Base-by-base conservation (phyloP, 768 basidiomycete genomes). In the Tylopilus rubrobrunneus region DNA sequence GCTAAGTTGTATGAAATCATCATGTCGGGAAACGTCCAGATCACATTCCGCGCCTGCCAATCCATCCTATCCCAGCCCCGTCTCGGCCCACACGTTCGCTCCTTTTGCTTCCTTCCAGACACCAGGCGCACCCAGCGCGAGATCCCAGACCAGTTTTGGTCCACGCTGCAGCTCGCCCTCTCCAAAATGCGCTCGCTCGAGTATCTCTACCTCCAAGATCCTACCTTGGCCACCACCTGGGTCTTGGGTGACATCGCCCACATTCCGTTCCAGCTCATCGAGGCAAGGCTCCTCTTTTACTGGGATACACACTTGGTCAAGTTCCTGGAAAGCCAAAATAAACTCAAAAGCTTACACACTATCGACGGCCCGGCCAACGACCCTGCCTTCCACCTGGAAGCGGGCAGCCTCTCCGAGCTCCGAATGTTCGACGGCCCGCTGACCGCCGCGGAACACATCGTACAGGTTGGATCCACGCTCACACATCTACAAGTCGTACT, bases 301-400 rank as follows among this genome's bases (percentile, higher is more conserved):
- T 85, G 82, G 81, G 79, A 82, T 58, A 42, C 55, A 0, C 62
- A 75, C 45, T 50, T 79, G 9, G 73, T 76, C 49, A 67, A 69
- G 15, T 86, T 85, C 65, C 68, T 85, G 28, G 68, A 76, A 51
- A 65, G 63, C 47, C 82, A 84, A 62, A 64, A 62, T 12, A 67
- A 73, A 29, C 69, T 85, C 36, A 71, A 63, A 48, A 57, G 52
- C 10, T 67, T 84, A 42, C 72, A 75, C 43, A 64, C 63, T 41
- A 34, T 56, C 9, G 62, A 67, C 42, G 69, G 65, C 23, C 59
- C 67, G 33, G 57, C 45, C 53, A 46, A 48, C 34, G 63, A 69
- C 51, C 33, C 65, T 33, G 19, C 59, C 14, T 6, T 65, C 4
- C 59, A 61, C 34, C 56, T 69, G 5, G 69, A 71, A 54, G 53